phyloP scores from a whole-genome alignment of 768 basidiomycete genomes.

The Xerocomus brunneocitrinus region DNA sequence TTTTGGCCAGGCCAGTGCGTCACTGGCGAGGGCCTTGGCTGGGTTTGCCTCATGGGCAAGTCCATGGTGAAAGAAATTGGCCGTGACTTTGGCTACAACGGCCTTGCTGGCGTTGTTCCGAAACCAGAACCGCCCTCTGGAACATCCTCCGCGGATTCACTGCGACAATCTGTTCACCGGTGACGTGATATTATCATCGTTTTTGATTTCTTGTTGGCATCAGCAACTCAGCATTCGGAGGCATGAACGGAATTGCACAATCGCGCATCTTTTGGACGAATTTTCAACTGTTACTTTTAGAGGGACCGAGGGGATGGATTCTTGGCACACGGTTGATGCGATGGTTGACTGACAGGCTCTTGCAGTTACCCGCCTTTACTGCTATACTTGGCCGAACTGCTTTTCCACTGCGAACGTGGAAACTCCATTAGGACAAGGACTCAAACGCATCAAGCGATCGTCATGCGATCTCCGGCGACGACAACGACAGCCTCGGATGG shows the following conservation, averaged over 20 bases:
- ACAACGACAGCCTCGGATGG: slow-evolving; percentile 19
- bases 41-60: slow-evolving; percentile 85
- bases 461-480: slow-evolving; percentile 20
- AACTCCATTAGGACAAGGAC: slow-evolving; percentile 20
- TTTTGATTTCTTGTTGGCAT: slow-evolving; percentile 30
- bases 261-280: slow-evolving; percentile 23
- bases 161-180: slow-evolving; percentile 32
- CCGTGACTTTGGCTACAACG: slow-evolving; percentile 66
- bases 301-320: slow-evolving; percentile 14
- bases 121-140: slow-evolving; percentile 48
- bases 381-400: slow-evolving; percentile 7
- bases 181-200: slow-evolving; percentile 12
- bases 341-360: slow-evolving; percentile 12
- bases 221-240: slow-evolving; percentile 23
- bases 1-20: slow-evolving; percentile 76
- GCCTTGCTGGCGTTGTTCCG: slow-evolving; percentile 67
- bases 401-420: slow-evolving; percentile 21
- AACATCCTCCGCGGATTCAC: slow-evolving; percentile 27
- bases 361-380: slow-evolving; percentile 7
- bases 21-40: slow-evolving; percentile 75
- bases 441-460: slow-evolving; percentile 21
- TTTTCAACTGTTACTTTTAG: slow-evolving; percentile 21
- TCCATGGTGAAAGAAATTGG: slow-evolving; percentile 84
- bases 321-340: slow-evolving; percentile 16
- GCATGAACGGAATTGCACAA: slow-evolving; percentile 25